phyloP scores from a whole-genome alignment of 257 asterid species.

The Solanum clarkiae region DNA sequence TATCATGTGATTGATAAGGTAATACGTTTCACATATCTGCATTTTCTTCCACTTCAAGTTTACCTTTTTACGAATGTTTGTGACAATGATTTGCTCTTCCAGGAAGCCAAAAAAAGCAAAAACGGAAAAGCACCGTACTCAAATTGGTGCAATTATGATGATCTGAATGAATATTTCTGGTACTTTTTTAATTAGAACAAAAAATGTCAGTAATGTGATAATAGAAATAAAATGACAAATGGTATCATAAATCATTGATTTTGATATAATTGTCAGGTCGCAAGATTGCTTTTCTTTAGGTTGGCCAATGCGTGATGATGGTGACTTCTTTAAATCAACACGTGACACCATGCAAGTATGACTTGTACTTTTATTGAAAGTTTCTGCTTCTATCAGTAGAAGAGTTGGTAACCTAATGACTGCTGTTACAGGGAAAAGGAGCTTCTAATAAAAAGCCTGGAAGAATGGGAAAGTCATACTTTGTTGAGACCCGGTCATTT shows the following conservation, averaged over 20 bases:
- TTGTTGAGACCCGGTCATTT: conserved; percentile 86
- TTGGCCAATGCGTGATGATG: conserved; percentile 99
- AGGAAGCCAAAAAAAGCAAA: conserved; percentile 75
- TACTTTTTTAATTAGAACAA: conserved; percentile 17
- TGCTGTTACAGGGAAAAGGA: conserved; percentile 56
- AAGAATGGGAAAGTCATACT: conserved; percentile 78
- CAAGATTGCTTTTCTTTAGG: conserved; percentile 86
- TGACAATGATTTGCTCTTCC: conserved; percentile 13
- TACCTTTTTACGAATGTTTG: background rate
- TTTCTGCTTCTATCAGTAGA: background rate
- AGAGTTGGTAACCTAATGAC: background rate
- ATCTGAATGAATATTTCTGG: conserved; percentile 93
- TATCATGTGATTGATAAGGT: conserved; percentile 90
- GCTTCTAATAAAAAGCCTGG: conserved; percentile 26
- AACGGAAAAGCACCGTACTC: conserved; percentile 88
- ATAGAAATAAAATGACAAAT: background rate
- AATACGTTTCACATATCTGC: conserved; percentile 6
- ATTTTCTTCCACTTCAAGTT: background rate
- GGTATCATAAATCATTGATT: background rate
- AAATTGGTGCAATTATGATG: conserved; percentile 97
- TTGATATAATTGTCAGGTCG: conserved; percentile 46
- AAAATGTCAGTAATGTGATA: background rate
- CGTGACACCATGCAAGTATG: conserved; percentile 40
- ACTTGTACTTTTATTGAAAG: background rate
- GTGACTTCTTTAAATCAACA: conserved; percentile 76